Evolutionary conservation across 140 eudicot species (phyloP).

Genomic region (Oenanthe javanica): DNA sequence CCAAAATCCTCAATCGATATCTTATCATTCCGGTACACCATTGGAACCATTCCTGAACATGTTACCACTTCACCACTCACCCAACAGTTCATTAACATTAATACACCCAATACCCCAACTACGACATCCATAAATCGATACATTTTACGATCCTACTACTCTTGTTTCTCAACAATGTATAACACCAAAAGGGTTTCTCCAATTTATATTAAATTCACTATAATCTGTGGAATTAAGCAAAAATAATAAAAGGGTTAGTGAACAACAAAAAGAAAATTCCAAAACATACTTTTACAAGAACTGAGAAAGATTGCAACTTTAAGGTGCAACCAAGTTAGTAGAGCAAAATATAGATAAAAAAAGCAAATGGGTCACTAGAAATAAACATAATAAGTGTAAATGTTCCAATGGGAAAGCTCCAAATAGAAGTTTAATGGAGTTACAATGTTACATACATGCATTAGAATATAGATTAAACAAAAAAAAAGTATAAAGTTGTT

Average conservation of each 20-base stretch:
- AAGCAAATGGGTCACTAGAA: neutral
- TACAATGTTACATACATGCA: neutral
- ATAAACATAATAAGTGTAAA: conserved; percentile 12
- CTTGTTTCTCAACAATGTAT: neutral
- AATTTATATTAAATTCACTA: neutral
- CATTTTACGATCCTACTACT: conserved; percentile 21
- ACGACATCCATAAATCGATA: conserved; percentile 7
- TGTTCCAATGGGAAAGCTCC: conserved; percentile 22
- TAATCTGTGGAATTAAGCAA: neutral
- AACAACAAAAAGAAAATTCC: conserved; percentile 6
- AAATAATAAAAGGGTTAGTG: neutral
- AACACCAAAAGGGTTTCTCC: neutral
- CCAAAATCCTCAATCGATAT: conserved; percentile 82
- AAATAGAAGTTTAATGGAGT: conserved; percentile 13
- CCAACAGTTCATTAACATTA: conserved; percentile 24
- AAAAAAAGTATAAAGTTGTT: neutral
- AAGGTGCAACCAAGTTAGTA: conserved; percentile 9
- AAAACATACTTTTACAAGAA: neutral
- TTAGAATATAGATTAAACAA: neutral
- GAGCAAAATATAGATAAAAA: neutral
- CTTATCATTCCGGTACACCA: conserved; percentile 62
- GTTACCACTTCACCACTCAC: conserved; percentile 41
- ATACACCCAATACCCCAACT: conserved; percentile 18
- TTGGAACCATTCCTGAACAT: conserved; percentile 80
- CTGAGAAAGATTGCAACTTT: neutral